Evolutionary conservation across 2,329 filamentous ascomycete species (phyloP), one percentile per base, ranked within the genome.

Genomic region (Colletotrichum sublineola): DNA sequence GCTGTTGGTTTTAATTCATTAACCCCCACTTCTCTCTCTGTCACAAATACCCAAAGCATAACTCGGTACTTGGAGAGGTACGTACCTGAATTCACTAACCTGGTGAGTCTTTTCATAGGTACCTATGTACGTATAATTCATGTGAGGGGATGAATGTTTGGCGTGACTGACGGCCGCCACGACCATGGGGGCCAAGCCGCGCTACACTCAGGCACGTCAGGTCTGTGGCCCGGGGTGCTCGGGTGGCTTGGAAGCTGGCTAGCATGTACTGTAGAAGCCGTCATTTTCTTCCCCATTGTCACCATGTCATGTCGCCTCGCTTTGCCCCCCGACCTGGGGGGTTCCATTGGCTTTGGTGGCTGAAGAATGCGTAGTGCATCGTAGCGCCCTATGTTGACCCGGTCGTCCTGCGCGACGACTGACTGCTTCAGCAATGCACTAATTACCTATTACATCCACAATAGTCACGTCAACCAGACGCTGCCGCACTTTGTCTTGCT

Each of bases 221-320:
- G 60, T 58, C 29, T 57, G 68, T 71, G 44, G 68, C 64, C 57
- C 68, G 64, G 68, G 29, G 64, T 67, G 65, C 64, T 67, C 68
- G 68, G 68, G 64, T 68, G 60, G 69, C 69, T 72, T 72, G 24
- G 24, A 24, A 24, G 24, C 24, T 24, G 60, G 65, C 36, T 60
- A 60, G 65, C 60, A 71, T 44, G 65, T 36, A 36, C 33, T 36
- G 33, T 15, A 53, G n/a, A 46, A n/a, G 36, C 31, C 38, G 31
- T 20, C 33, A 9, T 44, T 33, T 36, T 46, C 14, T 44, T 33
- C 29, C 42, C 18, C 42, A 48, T 38, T 55, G 50, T 56, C 50
- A 36, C 29, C 44, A 31, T 40, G 53, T 14, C 20, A 31, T 40
- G 53, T 14, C 20, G 42, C 36, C 50, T 42, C 38, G 33, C 20